phyloP scores from a whole-genome alignment of 352 stramenopile species.

The Pythium plurisporium region DNA sequence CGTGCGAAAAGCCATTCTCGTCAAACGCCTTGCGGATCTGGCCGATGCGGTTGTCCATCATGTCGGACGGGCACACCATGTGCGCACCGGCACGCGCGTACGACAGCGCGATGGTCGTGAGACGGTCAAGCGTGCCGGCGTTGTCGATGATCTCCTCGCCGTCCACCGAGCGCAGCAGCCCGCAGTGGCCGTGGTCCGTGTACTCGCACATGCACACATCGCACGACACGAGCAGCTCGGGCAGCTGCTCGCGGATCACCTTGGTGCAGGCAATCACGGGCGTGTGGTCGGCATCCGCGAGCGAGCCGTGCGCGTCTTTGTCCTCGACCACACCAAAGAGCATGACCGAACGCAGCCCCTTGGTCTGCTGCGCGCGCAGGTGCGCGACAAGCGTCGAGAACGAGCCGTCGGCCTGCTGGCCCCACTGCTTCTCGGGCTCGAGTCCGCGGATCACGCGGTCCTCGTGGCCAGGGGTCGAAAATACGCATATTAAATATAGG shows the following conservation, averaged over 20 bases:
- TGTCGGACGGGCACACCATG: conserved; percentile 96
- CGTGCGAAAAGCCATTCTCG: conserved; percentile 94
- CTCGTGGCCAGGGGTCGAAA: conserved; percentile 67
- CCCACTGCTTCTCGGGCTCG: conserved; percentile 86
- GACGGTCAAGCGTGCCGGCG: conserved; percentile 93
- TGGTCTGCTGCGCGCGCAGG: conserved; percentile 57
- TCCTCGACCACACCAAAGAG: conserved; percentile 85
- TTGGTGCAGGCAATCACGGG: conserved; percentile 74
- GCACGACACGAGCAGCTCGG: conserved; percentile 77
- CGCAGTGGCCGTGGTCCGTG: conserved; percentile 87
- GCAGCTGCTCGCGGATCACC: conserved; percentile 56
- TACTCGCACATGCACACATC: conserved; percentile 91
- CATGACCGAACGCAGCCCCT: conserved; percentile 83
- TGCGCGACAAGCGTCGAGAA: conserved; percentile 73
- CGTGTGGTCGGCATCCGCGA: conserved; percentile 70
- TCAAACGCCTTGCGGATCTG: conserved; percentile 94
- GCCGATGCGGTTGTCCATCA: conserved; percentile 97
- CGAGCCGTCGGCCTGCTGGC: conserved; percentile 49
- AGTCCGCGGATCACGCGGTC: conserved; percentile 76
- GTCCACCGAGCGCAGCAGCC: conserved; percentile 83
- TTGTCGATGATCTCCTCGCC: conserved; percentile 97
- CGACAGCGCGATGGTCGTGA: conserved; percentile 93
- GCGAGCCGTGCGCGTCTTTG: conserved; percentile 72
- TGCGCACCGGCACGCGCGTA: conserved; percentile 96
- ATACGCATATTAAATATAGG: too few species aligned